Evolutionary conservation across 1,284 basidiomycete genomes (phyloP), one percentile per base, ranked within the genome.

Genomic region (Vanrija pseudolonga): DNA sequence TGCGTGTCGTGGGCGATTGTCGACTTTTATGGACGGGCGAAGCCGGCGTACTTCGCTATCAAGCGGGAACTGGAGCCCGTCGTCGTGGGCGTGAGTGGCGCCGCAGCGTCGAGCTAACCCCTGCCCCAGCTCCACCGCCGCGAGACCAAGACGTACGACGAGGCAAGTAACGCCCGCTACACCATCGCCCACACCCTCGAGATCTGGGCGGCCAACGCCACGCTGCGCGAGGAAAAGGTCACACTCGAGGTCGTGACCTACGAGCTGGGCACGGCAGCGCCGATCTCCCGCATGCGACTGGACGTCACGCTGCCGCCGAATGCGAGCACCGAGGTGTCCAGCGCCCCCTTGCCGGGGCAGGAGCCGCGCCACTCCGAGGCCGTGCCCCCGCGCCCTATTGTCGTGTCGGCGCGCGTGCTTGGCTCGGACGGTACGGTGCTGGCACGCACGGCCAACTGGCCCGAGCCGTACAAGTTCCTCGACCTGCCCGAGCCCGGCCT

Each of bases 381-480:
- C 67, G 80, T 89, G 59, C 72, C 82, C 4, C 84, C 85, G 2
- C 83, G 81, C 65, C 78, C 80, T 6, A 84, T 92, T 56, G 78
- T 92, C 55, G 81, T 88, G 19, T 86, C 85, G 26, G 87, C 86
- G 24, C 80, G 87, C 50, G 71, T 93, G 46, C 67, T 88, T 20
- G 73, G 78, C 36, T 44, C 28, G 41, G 45, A 56, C 23, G 81
- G 82, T 6, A 68, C 66, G 6, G 83, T 91, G 39, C 74, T 92
- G 28, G 85, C 81, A 17, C 80, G 90, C 57, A 87, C 85, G 74
- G 58, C 59, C 20, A 65, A 63, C 59, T 90, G 88, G 88, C 88
- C 88, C 12, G 88, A 92, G 72, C 91, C 90, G 22, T 93, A 86
- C 81, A 93, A 94, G 75, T 92, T 84, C 75, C 84, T 93, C 71